phyloP scores from a whole-genome alignment of 306 rosid species.

The Acacia crassicarpa region DNA sequence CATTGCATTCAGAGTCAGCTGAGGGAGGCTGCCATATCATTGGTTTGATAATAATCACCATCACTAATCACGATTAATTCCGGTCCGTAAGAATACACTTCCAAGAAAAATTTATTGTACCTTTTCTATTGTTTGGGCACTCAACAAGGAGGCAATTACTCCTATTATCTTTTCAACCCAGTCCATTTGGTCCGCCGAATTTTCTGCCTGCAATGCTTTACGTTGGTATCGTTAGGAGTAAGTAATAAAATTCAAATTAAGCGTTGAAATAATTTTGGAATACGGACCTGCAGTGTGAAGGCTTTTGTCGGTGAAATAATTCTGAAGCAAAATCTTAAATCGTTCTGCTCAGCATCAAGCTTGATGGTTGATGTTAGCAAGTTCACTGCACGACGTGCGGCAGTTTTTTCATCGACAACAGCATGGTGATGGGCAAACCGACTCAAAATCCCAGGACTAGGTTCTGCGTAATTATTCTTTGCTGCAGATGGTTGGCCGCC shows the following conservation, averaged over 20 bases:
- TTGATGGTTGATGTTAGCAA: constrained; percentile 80
- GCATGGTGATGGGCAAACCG: constrained; percentile 66
- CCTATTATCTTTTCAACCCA: constrained; percentile 87
- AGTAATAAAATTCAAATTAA: constrained; percentile 1
- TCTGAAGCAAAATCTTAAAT: constrained; percentile 87
- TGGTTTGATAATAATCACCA: constrained; percentile 13
- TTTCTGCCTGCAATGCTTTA: constrained; percentile 68
- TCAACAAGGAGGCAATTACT: constrained; percentile 71
- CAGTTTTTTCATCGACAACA: constrained; percentile 57
- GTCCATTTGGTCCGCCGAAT: constrained; percentile 74
- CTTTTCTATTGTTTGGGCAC: constrained; percentile 53
- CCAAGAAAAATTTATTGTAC: constrained; percentile 34
- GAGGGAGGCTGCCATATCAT: constrained; percentile 47
- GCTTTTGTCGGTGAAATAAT: constrained; percentile 69
- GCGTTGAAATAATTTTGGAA: background rate
- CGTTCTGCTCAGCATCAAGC: constrained; percentile 73
- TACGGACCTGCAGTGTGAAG: constrained; percentile 68
- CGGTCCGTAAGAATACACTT: background rate
- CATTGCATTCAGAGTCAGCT: constrained; percentile 34
- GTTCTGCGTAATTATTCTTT: constrained; percentile 47
- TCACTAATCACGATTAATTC: constrained; percentile 32
- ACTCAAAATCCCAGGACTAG: constrained; percentile 60
- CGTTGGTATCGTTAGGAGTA: background rate
- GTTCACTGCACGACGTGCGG: constrained; percentile 70
- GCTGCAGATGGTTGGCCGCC: constrained; percentile 46